phyloP scores from a whole-genome alignment of 129 eudicot genomes.

The Daucus carota region DNA sequence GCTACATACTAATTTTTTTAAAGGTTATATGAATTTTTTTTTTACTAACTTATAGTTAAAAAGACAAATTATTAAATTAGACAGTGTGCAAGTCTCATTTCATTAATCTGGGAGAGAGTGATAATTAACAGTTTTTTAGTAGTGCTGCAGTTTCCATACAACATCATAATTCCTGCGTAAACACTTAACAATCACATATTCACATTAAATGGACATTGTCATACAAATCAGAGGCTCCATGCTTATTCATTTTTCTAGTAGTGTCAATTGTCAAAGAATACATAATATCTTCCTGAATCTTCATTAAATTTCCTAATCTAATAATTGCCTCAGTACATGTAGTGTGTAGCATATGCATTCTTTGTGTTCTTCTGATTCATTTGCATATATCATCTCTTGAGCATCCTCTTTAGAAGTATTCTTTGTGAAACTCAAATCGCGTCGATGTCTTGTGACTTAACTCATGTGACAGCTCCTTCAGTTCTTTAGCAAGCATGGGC shows the following conservation, averaged over 20 bases:
- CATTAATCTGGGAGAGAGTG: too few species aligned
- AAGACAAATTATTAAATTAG: too few species aligned
- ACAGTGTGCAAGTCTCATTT: too few species aligned
- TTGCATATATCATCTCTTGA: neutral
- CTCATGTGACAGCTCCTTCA: conserved; percentile 74
- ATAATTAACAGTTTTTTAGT: too few species aligned
- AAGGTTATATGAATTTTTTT: too few species aligned
- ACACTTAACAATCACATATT: too few species aligned
- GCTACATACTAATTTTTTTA: too few species aligned
- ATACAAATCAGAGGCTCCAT: neutral
- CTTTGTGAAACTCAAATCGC: conserved; percentile 95
- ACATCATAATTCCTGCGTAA: too few species aligned
- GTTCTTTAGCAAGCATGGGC: conserved; percentile 83
- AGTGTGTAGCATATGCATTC: conserved; percentile 9
- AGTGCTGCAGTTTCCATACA: too few species aligned
- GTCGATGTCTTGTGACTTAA: conserved; percentile 82
- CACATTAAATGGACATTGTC: too few species aligned
- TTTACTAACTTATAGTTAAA: too few species aligned
- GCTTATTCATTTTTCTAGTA: neutral
- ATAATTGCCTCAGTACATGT: conserved; percentile 19
- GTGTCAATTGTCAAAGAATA: neutral
- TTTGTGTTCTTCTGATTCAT: conserved; percentile 8
- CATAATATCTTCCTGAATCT: neutral
- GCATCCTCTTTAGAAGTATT: conserved; percentile 49
- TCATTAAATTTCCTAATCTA: neutral